Evolutionary conservation across 176 grass and related monocot species (phyloP).

Genomic region (Saccharum officinarum): DNA sequence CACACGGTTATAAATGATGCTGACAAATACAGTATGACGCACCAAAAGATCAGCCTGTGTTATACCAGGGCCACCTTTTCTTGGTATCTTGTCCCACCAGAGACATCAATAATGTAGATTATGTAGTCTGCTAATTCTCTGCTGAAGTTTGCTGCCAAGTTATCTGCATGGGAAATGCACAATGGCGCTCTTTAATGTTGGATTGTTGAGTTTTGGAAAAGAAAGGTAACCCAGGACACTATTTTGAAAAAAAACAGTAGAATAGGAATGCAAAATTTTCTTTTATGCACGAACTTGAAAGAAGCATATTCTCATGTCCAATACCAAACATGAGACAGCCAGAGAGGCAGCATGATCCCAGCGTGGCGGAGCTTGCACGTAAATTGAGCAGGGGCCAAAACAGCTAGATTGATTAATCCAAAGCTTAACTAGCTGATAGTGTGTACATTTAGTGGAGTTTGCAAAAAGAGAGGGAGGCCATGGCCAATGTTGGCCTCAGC

Average conservation of each 20-base stretch:
- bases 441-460: too few species aligned
- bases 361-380: too few species aligned
- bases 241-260: background rate
- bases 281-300: background rate
- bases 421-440: too few species aligned
- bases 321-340: background rate
- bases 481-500: too few species aligned
- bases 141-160: conserved; percentile 97
- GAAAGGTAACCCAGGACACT: background rate
- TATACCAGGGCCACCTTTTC: conserved; percentile 95
- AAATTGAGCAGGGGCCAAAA: too few species aligned
- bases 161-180: conserved; percentile 63
- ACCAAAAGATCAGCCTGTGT: conserved; percentile 96
- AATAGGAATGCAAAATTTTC: background rate
- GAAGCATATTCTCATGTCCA: background rate
- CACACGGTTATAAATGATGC: background rate
- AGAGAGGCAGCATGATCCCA: background rate
- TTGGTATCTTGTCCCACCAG: conserved; percentile 98
- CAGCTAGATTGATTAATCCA: too few species aligned
- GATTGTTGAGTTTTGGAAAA: background rate
- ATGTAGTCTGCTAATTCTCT: conserved; percentile 97
- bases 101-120: conserved; percentile 99
- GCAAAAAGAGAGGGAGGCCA: too few species aligned
- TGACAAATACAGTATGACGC: background rate
- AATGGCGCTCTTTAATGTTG: background rate